Base-by-base conservation (phyloP, 1,139 yeast species). In the Meyerozyma carpophila region DNA sequence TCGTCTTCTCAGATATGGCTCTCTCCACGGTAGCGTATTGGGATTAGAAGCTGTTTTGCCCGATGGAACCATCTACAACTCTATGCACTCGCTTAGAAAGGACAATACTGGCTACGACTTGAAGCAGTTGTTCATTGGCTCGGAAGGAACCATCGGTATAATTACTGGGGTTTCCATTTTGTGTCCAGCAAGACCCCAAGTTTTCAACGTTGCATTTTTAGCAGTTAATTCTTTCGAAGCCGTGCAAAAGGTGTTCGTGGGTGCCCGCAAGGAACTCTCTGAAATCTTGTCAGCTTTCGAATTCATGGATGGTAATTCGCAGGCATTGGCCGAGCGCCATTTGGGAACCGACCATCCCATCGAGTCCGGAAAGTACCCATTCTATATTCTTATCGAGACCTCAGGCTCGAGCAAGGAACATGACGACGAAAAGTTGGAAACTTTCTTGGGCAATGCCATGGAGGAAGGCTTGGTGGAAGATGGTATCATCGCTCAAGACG, bases 401-500 rank as follows among this genome's bases (percentile, higher is more conserved):
- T 82, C 94, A 18, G 98, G 98, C 9, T 89, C 97, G 5, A 85
- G 84, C 62, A 84, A 85, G 56, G 95, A 86, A 37, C 94, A 85
- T 53, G 93, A 86, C 56, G 86, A 83, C 61, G 85, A 77, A 50
- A 85, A 86, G 61, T 69, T 86, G 48, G 96, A 89, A 61, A 62
- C 76, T 0, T 93, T 93, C 64, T 73, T 93, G 58, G 98, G 89
- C 54, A 73, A 70, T 36, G 84, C 85, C 28, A 85, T 93, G 90
- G 96, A 87, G 61, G 78, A 79, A 37, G 98, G 85, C 38, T 65
- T 82, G 41, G 94, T 93, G 29, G 74, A 76, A 20, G 98, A 93
- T 61, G 98, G 98, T 54, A 93, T 89, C 41, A 87, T 93, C 51
- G 96, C 98, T 4, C 96, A 90, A 65, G 98, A 90, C 63, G 96